Evolutionary conservation across 148 eudicot genomes (phyloP).

Genomic region (Cornus kousa): DNA sequence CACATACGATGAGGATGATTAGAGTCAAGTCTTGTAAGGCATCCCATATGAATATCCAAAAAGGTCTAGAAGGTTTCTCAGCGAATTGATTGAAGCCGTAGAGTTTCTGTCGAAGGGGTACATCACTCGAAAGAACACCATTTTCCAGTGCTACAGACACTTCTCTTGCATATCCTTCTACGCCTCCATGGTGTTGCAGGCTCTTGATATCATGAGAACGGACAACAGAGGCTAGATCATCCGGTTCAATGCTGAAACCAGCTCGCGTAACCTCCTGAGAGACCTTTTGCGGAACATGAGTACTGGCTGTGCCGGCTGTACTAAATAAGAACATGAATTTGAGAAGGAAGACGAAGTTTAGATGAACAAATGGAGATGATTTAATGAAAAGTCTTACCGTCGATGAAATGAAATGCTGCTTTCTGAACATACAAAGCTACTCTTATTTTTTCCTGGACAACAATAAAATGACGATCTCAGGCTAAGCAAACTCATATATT

Average conservation of each 20-base stretch:
- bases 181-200: constrained; percentile 50
- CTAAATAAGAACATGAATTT: constrained; percentile 1
- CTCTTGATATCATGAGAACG: constrained; percentile 39
- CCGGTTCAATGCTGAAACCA: constrained; percentile 58
- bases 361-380: not conserved
- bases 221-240: constrained; percentile 55
- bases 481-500: not conserved
- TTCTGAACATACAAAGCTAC: constrained; percentile 76
- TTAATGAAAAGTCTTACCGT: constrained; percentile 36
- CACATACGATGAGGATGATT: constrained; percentile 73
- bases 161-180: constrained; percentile 49
- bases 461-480: not conserved
- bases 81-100: constrained; percentile 53
- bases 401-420: constrained; percentile 78
- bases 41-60: constrained; percentile 78
- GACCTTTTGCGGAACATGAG: constrained; percentile 25
- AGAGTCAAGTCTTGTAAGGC: constrained; percentile 78
- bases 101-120: constrained; percentile 35
- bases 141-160: constrained; percentile 35
- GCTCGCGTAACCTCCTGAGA: constrained; percentile 51
- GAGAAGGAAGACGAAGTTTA: not conserved
- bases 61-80: constrained; percentile 60
- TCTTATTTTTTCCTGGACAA: constrained; percentile 71
- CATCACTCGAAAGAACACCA: constrained; percentile 40
- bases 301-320: constrained; percentile 54